These are phyloP conservation scores for Pachysolen tannophilus DNA, from an alignment of 805 yeast species.

Conservation along the genomic window DNA sequence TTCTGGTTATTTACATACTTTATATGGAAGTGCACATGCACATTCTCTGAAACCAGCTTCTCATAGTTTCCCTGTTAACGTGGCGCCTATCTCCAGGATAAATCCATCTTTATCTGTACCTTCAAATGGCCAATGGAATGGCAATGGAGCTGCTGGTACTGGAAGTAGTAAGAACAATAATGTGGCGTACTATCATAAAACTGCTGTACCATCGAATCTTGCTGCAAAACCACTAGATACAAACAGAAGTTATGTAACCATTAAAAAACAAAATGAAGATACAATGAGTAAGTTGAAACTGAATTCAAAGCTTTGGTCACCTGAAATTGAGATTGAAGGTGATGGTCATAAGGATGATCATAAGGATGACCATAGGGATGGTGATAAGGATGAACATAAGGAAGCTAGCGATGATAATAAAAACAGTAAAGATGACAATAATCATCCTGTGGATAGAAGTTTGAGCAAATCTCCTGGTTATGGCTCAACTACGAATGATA, in stretches of 20 bases:
- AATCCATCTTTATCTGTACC: not conserved
- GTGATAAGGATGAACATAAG: not conserved
- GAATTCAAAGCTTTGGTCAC: constrained; percentile 5
- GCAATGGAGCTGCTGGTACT: too few species aligned
- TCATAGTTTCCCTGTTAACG: not conserved
- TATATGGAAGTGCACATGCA: constrained; percentile 37
- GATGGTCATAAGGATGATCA: constrained; percentile 3
- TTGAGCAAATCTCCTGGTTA: constrained; percentile 7
- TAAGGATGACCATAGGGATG: too few species aligned
- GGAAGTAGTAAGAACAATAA: not conserved
- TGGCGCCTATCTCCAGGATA: not conserved
- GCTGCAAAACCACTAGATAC: constrained; percentile 68
- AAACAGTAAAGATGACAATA: not conserved
- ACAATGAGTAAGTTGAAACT: constrained; percentile 6
- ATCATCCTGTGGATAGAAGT: too few species aligned
- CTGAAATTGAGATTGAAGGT: not conserved
- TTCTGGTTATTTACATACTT: constrained; percentile 57
- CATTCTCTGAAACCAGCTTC: constrained; percentile 28
- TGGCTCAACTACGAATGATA: constrained; percentile 8
- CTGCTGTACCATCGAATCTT: constrained; percentile 41
- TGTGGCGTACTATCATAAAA: constrained; percentile 6
- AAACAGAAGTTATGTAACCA: constrained; percentile 56
- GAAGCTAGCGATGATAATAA: not conserved
- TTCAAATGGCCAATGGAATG: not conserved
- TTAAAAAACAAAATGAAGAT: constrained; percentile 47